phyloP scores from a whole-genome alignment of 306 rosid species.

The Prunus mume region DNA sequence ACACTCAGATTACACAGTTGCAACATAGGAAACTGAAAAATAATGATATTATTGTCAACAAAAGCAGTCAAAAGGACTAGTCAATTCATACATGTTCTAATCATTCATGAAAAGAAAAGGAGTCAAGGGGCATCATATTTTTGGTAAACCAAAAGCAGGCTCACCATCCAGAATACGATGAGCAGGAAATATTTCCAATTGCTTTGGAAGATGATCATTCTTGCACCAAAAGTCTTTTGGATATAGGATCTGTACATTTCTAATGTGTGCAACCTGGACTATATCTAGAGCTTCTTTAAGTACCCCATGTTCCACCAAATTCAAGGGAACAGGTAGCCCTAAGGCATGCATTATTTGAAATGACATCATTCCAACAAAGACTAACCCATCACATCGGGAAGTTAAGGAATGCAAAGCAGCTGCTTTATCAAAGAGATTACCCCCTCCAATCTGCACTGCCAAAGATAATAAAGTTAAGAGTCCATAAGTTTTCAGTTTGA shows the following conservation, averaged over 20 bases:
- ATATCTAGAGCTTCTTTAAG: constrained; percentile 49
- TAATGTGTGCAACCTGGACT: constrained; percentile 47
- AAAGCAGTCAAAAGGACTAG: background rate
- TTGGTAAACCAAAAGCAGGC: constrained; percentile 16
- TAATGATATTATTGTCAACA: background rate
- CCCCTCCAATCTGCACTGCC: constrained; percentile 79
- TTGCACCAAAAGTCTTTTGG: constrained; percentile 88
- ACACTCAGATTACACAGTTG: background rate
- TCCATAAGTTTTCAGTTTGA: background rate
- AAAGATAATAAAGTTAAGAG: background rate
- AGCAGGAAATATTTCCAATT: constrained; percentile 54
- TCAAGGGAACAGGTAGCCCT: constrained; percentile 55
- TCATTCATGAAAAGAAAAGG: constrained; percentile 13
- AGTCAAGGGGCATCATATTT: background rate
- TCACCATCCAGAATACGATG: constrained; percentile 68
- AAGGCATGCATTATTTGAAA: constrained; percentile 85
- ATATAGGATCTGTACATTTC: constrained; percentile 50
- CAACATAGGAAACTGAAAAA: background rate
- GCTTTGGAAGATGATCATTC: constrained; percentile 41
- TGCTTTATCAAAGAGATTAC: constrained; percentile 57
- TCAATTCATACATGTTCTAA: background rate
- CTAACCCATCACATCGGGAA: constrained; percentile 64
- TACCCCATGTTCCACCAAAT: constrained; percentile 50
- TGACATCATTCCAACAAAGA: constrained; percentile 86
- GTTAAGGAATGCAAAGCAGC: constrained; percentile 71